A percentile compares a stretch with the other conserved stretches of the same genome.
Evolutionary conservation across 495 filamentous ascomycete species (phyloP).

Genomic region (Annulohypoxylon moriforme): DNA sequence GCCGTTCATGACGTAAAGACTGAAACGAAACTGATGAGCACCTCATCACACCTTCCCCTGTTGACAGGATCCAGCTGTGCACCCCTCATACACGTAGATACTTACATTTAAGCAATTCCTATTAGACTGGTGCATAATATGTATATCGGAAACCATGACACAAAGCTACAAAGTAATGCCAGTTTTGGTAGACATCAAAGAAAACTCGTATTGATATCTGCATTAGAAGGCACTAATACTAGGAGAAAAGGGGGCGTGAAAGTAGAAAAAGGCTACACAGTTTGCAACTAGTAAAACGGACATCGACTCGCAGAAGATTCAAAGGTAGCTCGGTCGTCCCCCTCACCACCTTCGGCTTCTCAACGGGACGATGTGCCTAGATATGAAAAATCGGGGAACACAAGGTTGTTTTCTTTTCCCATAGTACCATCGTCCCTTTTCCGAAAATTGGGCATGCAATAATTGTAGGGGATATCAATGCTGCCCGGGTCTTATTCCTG

Average conservation of each 20-base stretch:
- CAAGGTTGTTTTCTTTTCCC: conserved; percentile 31
- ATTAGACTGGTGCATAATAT: neutral
- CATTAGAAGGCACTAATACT: conserved; percentile 66
- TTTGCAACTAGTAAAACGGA: conserved; percentile 44
- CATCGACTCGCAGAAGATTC: conserved; percentile 42
- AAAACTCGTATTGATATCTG: conserved; percentile 63
- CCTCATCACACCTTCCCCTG: neutral
- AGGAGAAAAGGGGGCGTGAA: conserved; percentile 52
- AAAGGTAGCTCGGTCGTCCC: conserved; percentile 36
- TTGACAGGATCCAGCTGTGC: neutral
- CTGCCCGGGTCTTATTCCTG: conserved; percentile 48
- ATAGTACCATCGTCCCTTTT: conserved; percentile 30
- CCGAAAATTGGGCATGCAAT: conserved; percentile 46
- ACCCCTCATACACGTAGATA: neutral
- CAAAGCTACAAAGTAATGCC: neutral
- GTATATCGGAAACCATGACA: too few species aligned
- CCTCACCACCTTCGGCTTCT: conserved; percentile 35
- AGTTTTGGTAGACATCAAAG: conserved; percentile 40
- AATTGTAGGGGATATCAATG: conserved; percentile 44
- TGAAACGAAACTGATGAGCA: neutral
- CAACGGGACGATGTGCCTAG: conserved; percentile 24
- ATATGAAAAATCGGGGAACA: conserved; percentile 36
- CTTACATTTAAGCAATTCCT: neutral
- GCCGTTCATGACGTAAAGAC: neutral
- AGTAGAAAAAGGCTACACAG: conserved; percentile 49